A percentile compares a stretch with the other conserved stretches of the same genome.
Conservation (phyloP, 345 rosid species). For the Linum lewisii region DNA sequence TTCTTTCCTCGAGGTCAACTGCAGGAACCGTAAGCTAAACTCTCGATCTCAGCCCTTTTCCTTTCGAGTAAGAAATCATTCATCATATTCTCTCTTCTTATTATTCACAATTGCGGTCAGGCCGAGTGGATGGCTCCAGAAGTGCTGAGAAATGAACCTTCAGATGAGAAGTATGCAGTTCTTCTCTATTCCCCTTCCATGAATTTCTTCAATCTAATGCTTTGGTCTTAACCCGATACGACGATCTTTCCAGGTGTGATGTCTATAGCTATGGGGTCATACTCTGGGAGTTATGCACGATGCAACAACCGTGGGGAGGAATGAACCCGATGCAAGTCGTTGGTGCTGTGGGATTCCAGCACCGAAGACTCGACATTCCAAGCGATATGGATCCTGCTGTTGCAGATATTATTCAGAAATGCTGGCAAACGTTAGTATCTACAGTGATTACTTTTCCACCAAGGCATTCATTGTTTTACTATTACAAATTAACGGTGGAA, state of each 20-base stretch:
- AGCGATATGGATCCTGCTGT: conserved; percentile 54
- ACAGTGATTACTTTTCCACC: too few species aligned
- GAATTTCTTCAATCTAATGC: background rate
- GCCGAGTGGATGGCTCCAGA: conserved; percentile 99
- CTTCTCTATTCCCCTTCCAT: background rate
- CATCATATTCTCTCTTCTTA: background rate
- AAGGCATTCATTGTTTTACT: too few species aligned
- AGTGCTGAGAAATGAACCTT: conserved; percentile 92
- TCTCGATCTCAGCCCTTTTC: background rate
- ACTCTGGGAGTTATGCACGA: conserved; percentile 85
- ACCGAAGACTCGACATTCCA: conserved; percentile 81
- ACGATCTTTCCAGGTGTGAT: conserved; percentile 54
- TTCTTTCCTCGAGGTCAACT: conserved; percentile 84
- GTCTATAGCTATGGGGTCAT: conserved; percentile 97
- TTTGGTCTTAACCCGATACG: conserved; percentile 8
- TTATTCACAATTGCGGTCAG: conserved; percentile 24
- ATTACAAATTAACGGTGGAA: background rate
- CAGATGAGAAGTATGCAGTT: conserved; percentile 70
- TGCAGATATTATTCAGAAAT: conserved; percentile 70
- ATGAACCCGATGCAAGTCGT: conserved; percentile 99
- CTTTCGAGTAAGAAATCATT: background rate
- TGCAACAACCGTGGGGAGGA: conserved; percentile 81
- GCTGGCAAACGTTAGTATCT: conserved; percentile 77
- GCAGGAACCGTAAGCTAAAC: conserved; percentile 74
- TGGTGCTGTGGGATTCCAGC: conserved; percentile 98